Base-by-base conservation (phyloP, 2,329 filamentous ascomycete species). In the Talaromyces sp. region DNA sequence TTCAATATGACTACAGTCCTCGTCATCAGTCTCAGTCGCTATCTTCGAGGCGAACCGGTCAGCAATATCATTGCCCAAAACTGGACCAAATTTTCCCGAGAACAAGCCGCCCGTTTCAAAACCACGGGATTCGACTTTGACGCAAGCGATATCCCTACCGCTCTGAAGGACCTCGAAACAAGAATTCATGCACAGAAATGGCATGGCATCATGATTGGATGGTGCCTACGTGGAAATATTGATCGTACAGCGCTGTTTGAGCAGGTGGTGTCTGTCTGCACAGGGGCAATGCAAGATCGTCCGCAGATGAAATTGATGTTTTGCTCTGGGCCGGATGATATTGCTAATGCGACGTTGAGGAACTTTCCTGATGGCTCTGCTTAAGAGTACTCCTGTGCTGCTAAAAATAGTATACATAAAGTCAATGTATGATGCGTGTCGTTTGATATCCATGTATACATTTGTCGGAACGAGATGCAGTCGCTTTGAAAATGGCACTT, bases 301-400 rank as follows among this genome's bases (percentile, higher is more conserved):
- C 43, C 29, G 19, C 43, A 35, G 43, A 50, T 35, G 27, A 58
- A 58, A 43, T 35, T 58, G 56, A 58, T 58, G 56, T 58, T 58
- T 58, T 58, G 56, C 17, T n/a, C 56, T 17, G 56, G 56, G 4
- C 56, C 56, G 29, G 29, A 58, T 51, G 29, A 58, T 58, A 29
- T 58, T 32, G 56, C 56, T 7, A 27, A 58, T 13, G 43, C 56
- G 46, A 58, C 29, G 14, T 35, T 58, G 43, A 58, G 56, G 21
- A 58, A 51, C 19, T 58, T 58, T 9, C 43, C 56, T 7, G 21
- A 8, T 13, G 19, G 5, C 3, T 24, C 2, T 3, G 14, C 7
- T 38, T 38, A 7, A 8, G 0, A 8, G 6, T 35, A 1, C 13
- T 14, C 10, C 3, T 14, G 10, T n/a, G 31, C 11, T 3, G 13